Conservation (phyloP, 225 moss, liverwort and hornwort species). For the Climacium dendroides region DNA sequence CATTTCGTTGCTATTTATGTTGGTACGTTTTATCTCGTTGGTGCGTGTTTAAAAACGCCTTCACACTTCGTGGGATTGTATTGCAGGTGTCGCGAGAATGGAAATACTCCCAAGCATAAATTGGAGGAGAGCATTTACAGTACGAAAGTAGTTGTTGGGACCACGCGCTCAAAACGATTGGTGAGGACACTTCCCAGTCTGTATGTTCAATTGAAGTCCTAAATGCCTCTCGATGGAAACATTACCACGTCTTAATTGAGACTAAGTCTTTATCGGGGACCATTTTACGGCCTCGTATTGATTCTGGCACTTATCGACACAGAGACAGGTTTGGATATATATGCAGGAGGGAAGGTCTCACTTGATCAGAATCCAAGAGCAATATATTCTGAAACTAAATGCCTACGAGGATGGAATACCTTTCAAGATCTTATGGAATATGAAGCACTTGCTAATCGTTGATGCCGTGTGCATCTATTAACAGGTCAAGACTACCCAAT, state of each 20-base stretch:
- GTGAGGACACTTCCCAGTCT: conserved; percentile 3
- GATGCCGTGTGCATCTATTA: not conserved
- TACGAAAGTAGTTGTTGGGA: conserved; percentile 49
- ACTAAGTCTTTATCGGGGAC: not conserved
- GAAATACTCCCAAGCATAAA: conserved; percentile 5
- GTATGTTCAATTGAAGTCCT: not conserved
- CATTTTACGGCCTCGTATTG: not conserved
- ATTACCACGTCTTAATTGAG: not conserved
- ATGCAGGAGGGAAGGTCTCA: not conserved
- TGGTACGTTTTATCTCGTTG: not conserved
- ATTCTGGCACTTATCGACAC: not conserved
- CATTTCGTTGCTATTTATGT: not conserved
- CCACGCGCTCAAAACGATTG: conserved; percentile 48
- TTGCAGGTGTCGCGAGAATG: conserved; percentile 35
- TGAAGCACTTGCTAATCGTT: not conserved
- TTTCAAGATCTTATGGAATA: not conserved
- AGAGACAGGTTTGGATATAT: not conserved
- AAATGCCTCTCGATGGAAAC: not conserved
- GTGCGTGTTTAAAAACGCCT: not conserved
- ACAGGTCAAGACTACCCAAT: conserved; percentile 48
- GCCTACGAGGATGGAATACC: not conserved
- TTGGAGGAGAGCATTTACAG: conserved; percentile 25
- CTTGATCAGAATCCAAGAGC: not conserved
- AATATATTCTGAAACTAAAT: not conserved
- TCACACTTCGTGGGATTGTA: not conserved